Conservation (phyloP, 169 alveolate species). For the Eimeria zaria region DNA sequence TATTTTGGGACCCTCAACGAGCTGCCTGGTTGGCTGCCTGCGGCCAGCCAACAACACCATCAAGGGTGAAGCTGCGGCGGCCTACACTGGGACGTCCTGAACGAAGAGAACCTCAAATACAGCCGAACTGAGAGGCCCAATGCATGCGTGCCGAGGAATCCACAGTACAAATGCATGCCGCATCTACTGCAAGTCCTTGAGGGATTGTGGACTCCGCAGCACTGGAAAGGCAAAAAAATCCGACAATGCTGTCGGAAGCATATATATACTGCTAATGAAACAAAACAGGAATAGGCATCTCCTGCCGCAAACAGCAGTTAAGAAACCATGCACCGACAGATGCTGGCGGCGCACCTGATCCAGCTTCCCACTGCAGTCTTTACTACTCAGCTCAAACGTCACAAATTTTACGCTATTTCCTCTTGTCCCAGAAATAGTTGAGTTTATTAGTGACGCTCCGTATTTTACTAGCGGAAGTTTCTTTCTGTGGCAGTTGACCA, state of each 20-base stretch:
- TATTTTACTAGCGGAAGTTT: background rate
- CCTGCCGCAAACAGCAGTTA: conserved; percentile 17
- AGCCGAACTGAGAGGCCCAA: background rate
- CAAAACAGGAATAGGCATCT: conserved; percentile 32
- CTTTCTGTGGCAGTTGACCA: background rate
- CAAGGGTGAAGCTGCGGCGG: conserved; percentile 36
- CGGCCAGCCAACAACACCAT: conserved; percentile 37
- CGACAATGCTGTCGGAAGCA: conserved; percentile 13
- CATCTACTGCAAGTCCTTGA: conserved; percentile 12
- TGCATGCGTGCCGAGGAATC: background rate
- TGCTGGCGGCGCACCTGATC: conserved; percentile 79
- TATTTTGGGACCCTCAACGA: background rate
- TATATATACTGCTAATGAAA: conserved; percentile 13
- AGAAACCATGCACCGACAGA: conserved; percentile 53
- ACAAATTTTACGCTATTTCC: background rate
- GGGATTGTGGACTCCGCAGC: background rate
- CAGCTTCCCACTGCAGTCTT: conserved; percentile 69
- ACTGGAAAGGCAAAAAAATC: background rate
- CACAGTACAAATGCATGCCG: conserved; percentile 22
- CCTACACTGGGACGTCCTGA: background rate
- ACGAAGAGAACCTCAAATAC: background rate
- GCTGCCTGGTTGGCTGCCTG: conserved; percentile 23
- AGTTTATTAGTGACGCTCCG: background rate
- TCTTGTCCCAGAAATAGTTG: background rate
- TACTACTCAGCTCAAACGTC: background rate